Conservation (phyloP, 129 eudicot species). For the Centrapalus pauciflorus region DNA sequence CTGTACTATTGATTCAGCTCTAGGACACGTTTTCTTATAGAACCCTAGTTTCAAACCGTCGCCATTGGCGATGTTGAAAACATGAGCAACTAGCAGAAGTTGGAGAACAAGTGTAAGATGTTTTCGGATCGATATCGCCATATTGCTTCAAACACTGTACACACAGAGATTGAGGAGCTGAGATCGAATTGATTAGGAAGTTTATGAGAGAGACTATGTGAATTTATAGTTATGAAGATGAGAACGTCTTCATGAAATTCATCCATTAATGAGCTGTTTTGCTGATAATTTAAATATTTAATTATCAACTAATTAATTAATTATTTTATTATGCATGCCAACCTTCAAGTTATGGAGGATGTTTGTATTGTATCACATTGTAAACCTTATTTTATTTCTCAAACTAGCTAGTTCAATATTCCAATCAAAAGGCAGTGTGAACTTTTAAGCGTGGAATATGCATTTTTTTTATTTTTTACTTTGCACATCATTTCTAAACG, state of each 20-base stretch:
- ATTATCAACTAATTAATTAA: too few species aligned
- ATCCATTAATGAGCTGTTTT: not conserved
- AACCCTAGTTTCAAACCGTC: slow-evolving; percentile 26
- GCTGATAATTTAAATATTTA: not conserved
- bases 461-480: too few species aligned
- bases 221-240: slow-evolving; percentile 14
- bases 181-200: slow-evolving; percentile 12
- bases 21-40: slow-evolving; percentile 52
- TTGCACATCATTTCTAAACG: too few species aligned
- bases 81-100: slow-evolving; percentile 24
- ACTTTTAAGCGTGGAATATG: too few species aligned
- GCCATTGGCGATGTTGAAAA: slow-evolving; percentile 31
- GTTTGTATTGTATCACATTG: not conserved
- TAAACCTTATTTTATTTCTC: not conserved
- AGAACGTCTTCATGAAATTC: not conserved
- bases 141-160: slow-evolving; percentile 1
- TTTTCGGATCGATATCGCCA: slow-evolving; percentile 24
- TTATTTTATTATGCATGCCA: not conserved
- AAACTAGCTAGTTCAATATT: too few species aligned
- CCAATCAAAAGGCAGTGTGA: too few species aligned
- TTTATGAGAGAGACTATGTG: not conserved
- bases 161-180: not conserved
- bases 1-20: slow-evolving; percentile 38
- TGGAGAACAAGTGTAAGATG: slow-evolving; percentile 20
- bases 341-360: not conserved